Evolutionary conservation across 352 stramenopile genomes (phyloP), one percentile per base, ranked within the genome.

Genomic region (Pythium brachiatum): DNA sequence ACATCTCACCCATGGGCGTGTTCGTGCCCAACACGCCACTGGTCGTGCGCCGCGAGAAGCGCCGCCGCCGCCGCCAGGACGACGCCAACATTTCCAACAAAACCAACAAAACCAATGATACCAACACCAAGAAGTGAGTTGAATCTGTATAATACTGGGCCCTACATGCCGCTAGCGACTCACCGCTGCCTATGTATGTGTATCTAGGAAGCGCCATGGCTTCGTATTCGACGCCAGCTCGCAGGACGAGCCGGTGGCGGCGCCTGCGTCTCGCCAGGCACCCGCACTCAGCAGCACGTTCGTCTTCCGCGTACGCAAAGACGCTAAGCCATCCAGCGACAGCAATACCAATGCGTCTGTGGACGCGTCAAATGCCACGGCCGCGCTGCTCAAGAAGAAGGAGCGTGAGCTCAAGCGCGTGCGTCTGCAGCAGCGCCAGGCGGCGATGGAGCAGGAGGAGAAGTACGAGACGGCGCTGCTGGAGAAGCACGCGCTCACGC

Each of bases 11-110:
- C 57, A 66, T 75, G 31, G 60, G 60, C 32, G 56, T 68, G 11
- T 62, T 66, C 26, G 53, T 55, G 51, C 68, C 78, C 31, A 69
- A 71, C 46, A 73, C 79, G 44, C 73, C 79, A n/a, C 66, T 90
- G 18, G 78, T 90, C 36, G 70, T 89, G 20, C 76, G 75, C 20
- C 78, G 80, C 32, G 78, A 90, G 48, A 87, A 82, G 56, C 74
- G 78, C 34, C 70, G 75, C 43, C 76, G 71, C 27, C 74, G 75
- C n/a, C 76, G 78, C n/a, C 44, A 46, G 12, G 3, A 41, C 50
- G 50, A 25, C 20, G 36, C 16, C 34, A 26, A 58, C n/a, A 31
- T 36, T 9, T 12, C 59, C 12, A 48, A 48, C 41, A 53, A 34
- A 53, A 41, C 41, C 16, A 54, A 67, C 6, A 36, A 56, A 36